Evolutionary conservation across 176 grass and related monocot genomes (phyloP).

Genomic region (Lolium perenne): DNA sequence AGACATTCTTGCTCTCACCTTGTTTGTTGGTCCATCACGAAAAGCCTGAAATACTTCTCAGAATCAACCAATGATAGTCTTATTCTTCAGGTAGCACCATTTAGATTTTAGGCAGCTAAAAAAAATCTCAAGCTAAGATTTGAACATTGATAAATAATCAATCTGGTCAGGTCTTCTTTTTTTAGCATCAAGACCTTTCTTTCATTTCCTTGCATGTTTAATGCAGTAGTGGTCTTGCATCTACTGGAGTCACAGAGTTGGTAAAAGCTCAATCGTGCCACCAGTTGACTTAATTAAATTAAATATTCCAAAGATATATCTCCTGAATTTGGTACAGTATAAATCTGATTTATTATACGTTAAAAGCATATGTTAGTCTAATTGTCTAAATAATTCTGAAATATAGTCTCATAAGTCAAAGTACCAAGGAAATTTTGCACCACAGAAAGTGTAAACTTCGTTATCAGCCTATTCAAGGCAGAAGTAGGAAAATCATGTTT

Average conservation of each 20-base stretch:
- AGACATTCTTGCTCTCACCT: conserved; percentile 94
- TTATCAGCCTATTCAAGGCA: conserved; percentile 1
- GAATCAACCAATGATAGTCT: conserved; percentile 11
- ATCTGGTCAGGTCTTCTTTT: background rate
- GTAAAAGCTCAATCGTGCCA: conserved; percentile 2
- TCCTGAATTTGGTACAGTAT: background rate
- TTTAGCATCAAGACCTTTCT: background rate
- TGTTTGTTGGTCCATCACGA: conserved; percentile 98
- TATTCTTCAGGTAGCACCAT: conserved; percentile 22
- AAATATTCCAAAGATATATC: background rate
- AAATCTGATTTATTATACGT: background rate
- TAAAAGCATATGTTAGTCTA: conserved; percentile 11
- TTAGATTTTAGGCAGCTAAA: background rate
- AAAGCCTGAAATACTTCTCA: conserved; percentile 69
- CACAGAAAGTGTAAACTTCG: background rate
- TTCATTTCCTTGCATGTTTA: background rate
- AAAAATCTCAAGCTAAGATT: background rate
- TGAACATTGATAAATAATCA: background rate
- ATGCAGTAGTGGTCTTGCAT: background rate
- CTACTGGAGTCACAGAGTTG: conserved; percentile 14
- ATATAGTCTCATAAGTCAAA: background rate
- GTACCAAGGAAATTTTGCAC: background rate
- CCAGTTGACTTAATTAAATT: background rate
- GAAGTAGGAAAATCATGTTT: background rate
- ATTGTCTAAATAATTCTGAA: background rate